A percentile compares a stretch with the other conserved stretches of the same genome.
These are phyloP conservation scores for Tilletia indica DNA, from an alignment of 1,284 basidiomycete species.

Conservation along the genomic window DNA sequence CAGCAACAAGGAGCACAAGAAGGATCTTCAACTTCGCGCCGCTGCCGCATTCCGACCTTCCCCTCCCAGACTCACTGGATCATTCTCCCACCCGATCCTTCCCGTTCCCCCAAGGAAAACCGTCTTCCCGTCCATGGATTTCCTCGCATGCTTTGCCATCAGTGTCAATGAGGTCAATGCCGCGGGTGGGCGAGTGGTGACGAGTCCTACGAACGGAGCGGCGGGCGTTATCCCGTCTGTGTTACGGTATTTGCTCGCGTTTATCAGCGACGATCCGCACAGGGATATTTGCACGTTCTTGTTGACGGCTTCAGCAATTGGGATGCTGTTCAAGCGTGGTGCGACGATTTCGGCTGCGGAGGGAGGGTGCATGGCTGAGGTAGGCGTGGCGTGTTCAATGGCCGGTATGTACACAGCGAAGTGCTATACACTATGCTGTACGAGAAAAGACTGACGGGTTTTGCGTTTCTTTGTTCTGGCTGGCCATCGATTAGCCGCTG, in stretches of 20 bases:
- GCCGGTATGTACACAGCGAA: conserved; percentile 57
- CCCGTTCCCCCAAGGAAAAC: conserved; percentile 72
- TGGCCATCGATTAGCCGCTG: conserved; percentile 63
- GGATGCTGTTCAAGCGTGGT: conserved; percentile 95
- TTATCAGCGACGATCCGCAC: conserved; percentile 82
- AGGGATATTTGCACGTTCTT: conserved; percentile 81
- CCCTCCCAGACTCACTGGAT: conserved; percentile 59
- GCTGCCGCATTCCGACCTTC: conserved; percentile 3
- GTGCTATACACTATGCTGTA: no score
- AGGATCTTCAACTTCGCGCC: neutral
- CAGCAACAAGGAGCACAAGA: conserved; percentile 5
- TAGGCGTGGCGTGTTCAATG: conserved; percentile 78
- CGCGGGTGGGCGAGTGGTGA: conserved; percentile 86
- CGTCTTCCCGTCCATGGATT: conserved; percentile 88
- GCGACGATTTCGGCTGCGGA: conserved; percentile 95
- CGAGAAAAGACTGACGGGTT: no score
- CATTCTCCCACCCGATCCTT: conserved; percentile 76
- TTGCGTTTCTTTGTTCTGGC: neutral
- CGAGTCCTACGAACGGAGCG: conserved; percentile 77
- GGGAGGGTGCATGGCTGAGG: conserved; percentile 58
- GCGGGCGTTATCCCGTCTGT: conserved; percentile 84
- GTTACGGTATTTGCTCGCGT: conserved; percentile 80
- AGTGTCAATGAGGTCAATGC: conserved; percentile 73
- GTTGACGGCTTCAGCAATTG: conserved; percentile 77
- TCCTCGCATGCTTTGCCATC: conserved; percentile 63